Evolutionary conservation across 2,329 filamentous ascomycete species (phyloP).

Genomic region (Apiospora saccharicola): DNA sequence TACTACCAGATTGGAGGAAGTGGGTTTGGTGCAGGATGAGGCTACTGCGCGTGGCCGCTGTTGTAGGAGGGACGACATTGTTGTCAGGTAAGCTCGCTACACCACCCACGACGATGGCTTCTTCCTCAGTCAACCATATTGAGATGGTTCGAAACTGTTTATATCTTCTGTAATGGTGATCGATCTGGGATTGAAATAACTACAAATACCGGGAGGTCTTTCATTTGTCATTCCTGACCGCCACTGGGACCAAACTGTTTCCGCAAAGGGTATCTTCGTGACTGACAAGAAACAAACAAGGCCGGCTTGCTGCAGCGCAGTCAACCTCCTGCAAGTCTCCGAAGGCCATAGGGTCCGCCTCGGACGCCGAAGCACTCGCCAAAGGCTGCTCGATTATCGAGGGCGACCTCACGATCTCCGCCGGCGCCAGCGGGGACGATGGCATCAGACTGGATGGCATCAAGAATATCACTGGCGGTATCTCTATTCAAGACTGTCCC

Average conservation of each 20-base stretch:
- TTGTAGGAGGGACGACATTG: background rate
- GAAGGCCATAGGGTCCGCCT: background rate
- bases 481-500: background rate
- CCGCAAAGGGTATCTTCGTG: background rate
- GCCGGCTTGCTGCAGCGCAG: background rate
- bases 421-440: background rate
- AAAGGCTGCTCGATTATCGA: background rate
- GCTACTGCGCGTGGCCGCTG: background rate
- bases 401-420: constrained; percentile 13
- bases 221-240: background rate
- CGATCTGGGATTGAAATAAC: background rate
- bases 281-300: background rate
- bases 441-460: background rate
- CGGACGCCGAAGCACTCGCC: background rate
- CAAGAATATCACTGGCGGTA: background rate
- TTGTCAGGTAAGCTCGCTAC: background rate
- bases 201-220: background rate
- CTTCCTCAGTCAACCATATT: background rate
- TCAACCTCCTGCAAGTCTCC: constrained; percentile 12
- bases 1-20: background rate
- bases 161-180: background rate
- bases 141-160: background rate
- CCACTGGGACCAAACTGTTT: background rate
- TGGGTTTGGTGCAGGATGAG: background rate
- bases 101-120: background rate